Conservation (phyloP, 345 rosid species). For the Citrus cavaleriei region DNA sequence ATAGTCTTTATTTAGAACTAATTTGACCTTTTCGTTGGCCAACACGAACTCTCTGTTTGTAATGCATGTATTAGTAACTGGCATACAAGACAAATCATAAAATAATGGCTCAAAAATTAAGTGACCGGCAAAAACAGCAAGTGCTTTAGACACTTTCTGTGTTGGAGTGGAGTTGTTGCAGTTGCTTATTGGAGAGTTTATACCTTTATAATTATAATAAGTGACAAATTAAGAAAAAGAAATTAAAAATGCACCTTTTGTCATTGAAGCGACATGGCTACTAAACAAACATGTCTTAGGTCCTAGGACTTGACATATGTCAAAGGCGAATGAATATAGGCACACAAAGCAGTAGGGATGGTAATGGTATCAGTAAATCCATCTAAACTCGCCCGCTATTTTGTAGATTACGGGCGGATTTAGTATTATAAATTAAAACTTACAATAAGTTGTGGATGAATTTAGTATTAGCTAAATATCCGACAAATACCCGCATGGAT, state of each 20-base stretch:
- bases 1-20: no score
- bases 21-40: neutral
- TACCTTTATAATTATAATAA: no score
- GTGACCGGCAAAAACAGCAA: neutral
- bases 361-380: rapidly evolving
- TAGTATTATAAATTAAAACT: rapidly evolving
- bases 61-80: neutral
- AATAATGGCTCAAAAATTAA: neutral
- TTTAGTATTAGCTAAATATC: no score
- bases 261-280: slow-evolving; percentile 4
- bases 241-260: neutral
- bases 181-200: no score
- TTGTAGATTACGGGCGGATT: rapidly evolving
- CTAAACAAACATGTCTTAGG: slow-evolving; percentile 28
- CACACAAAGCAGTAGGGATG: neutral
- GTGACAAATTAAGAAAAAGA: neutral
- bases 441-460: rapidly evolving
- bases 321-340: slow-evolving; percentile 26
- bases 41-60: neutral
- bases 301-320: slow-evolving; percentile 13
- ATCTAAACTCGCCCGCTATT: rapidly evolving
- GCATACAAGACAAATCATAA: neutral
- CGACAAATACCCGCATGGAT: rapidly evolving
- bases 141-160: neutral
- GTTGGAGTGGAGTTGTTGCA: slow-evolving; percentile 24